Evolutionary conservation across 768 basidiomycete species (phyloP).

Genomic region (Coprinopsis marcescibilis): DNA sequence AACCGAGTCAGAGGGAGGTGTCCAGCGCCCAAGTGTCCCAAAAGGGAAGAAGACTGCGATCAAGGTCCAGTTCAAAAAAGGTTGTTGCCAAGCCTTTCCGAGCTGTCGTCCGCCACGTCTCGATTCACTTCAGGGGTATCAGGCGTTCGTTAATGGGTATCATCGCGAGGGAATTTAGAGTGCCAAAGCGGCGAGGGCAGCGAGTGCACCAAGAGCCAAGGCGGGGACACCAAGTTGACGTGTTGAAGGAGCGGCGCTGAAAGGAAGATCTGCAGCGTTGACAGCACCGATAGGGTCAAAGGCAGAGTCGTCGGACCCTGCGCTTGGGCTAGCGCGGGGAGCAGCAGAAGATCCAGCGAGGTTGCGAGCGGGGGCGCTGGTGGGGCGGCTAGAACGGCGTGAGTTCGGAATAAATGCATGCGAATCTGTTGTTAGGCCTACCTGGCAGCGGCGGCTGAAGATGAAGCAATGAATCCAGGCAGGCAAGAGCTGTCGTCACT

Average conservation of each 20-base stretch:
- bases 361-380: background rate
- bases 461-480: constrained; percentile 14
- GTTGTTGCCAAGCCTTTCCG: background rate
- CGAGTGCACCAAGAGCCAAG: constrained; percentile 35
- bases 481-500: constrained; percentile 36
- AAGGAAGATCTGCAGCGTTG: constrained; percentile 35
- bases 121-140: background rate
- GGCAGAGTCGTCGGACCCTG: background rate
- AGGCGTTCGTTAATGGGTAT: background rate
- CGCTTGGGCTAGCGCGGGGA: background rate
- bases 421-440: background rate
- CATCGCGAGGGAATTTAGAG: constrained; percentile 23
- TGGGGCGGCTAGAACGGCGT: background rate
- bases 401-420: background rate
- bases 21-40: background rate
- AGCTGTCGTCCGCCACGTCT: background rate
- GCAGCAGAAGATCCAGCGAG: constrained; percentile 23
- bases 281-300: constrained; percentile 37
- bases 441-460: constrained; percentile 14
- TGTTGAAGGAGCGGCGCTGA: constrained; percentile 25
- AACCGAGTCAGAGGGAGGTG: constrained; percentile 1
- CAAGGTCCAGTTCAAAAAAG: background rate
- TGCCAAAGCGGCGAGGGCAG: constrained; percentile 30
- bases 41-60: background rate
- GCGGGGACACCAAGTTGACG: constrained; percentile 37